phyloP scores from a whole-genome alignment of 108 stramenopile genomes.

The Pseudonitzschia pungens region DNA sequence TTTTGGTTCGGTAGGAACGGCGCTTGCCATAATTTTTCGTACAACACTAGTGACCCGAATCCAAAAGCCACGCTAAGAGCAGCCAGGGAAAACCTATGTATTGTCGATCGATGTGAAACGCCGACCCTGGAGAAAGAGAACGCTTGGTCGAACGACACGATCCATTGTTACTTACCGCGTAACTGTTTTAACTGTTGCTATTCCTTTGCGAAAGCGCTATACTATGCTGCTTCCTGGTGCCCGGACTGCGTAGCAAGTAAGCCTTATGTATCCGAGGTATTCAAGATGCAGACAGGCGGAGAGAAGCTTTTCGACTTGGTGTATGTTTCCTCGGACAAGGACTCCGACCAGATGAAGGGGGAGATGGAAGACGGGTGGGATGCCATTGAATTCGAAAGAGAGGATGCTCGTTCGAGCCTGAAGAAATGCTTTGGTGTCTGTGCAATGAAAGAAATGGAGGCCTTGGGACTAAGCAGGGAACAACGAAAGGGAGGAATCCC shows the following conservation, averaged over 20 bases:
- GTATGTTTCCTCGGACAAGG: conserved; percentile 40
- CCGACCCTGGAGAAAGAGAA: background rate
- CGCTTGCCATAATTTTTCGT: too few species aligned
- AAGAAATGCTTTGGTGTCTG: conserved; percentile 44
- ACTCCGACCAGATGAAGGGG: conserved; percentile 31
- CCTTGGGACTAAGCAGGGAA: conserved; percentile 25
- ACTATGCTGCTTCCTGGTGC: conserved; percentile 47
- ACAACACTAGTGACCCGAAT: too few species aligned
- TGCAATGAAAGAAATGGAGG: conserved; percentile 34
- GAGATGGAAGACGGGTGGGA: conserved; percentile 5
- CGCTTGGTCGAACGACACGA: background rate
- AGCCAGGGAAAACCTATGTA: too few species aligned
- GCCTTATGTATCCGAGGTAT: conserved; percentile 19
- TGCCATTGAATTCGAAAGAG: conserved; percentile 35
- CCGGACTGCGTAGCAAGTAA: conserved; percentile 36
- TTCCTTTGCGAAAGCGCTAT: conserved; percentile 7
- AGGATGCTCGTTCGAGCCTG: conserved; percentile 26
- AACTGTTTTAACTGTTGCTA: background rate
- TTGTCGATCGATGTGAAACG: background rate
- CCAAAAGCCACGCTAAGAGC: too few species aligned
- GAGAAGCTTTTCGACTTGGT: conserved; percentile 30
- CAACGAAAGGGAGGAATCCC: conserved; percentile 46
- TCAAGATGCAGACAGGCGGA: background rate
- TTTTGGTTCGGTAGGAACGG: background rate
- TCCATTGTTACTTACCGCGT: background rate